Base-by-base conservation (phyloP, 139 green algal species). In the Chlamydomonas sphaeroides region DNA sequence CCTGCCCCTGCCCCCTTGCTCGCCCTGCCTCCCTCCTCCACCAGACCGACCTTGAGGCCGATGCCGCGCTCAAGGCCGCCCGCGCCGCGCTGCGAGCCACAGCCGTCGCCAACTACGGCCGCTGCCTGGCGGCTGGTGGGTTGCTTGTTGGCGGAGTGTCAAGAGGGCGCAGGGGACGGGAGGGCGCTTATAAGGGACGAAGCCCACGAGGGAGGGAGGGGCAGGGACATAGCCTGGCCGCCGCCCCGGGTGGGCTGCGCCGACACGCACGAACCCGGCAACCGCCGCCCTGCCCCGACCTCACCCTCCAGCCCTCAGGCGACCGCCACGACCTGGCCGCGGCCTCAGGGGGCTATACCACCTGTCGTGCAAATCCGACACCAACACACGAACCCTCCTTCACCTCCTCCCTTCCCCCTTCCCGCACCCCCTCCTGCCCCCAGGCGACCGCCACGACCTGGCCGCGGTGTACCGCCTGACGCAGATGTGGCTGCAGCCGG, bases 401-500 rank as follows among this genome's bases (percentile, higher is more conserved):
- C 63, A 42, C 10, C 35, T 30, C 21, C 25, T 63, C 25, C 51
- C n/a, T n/a, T 33, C 15, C 38, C 30, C n/a, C 26, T 5, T 5
- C 5, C 5, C 28, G 4, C 17, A 14, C 41, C 25, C 23, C 3
- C 30, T 5, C n/a, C n/a, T n/a, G n/a, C 20, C 26, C 70, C 59
- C 75, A 76, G 84, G 84, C 45, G 36, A 68, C 11, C 65, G 67
- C 32, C 79, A 89, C 39, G 84, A 89, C 81, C 78, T 87, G 32
- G 61, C 75, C 3, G 79, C 86, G 25, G 88, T 97, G 53, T 96
- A 94, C 68, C 89, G 93, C 2, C 72, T 98, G 35, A 87, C 88
- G 25, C 87, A 94, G 80, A 84, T 98, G 78, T 98, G 95, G 94
- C 90, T 98, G 48, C 76, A 77, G 65, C 74, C 67, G 0, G 59